These are phyloP conservation scores for Emergomyces pasteurianus DNA, from an alignment of 2,329 filamentous ascomycete genomes.

Conservation along the genomic window DNA sequence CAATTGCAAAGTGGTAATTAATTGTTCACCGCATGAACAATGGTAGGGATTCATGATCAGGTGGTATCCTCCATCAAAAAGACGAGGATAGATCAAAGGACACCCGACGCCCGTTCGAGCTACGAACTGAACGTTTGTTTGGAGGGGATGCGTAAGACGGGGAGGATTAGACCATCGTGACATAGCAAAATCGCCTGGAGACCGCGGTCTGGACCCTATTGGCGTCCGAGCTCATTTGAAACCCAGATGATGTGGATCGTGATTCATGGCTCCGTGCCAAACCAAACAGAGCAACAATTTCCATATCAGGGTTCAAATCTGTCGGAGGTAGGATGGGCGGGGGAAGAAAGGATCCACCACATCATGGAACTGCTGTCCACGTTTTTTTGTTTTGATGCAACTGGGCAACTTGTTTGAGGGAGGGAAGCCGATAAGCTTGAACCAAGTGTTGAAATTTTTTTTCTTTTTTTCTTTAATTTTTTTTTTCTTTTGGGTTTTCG, in stretches of 20 bases:
- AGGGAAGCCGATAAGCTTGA: background rate
- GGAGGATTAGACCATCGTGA: background rate
- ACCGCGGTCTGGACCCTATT: conserved; percentile 8
- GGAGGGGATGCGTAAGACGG: background rate
- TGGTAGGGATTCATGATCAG: background rate
- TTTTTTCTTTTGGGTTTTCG: no score
- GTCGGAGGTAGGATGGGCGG: conserved; percentile 5
- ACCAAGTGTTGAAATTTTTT: background rate
- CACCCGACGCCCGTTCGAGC: background rate
- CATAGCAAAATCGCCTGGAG: conserved; percentile 1
- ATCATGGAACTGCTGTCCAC: conserved; percentile 8
- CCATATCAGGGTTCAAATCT: conserved; percentile 19
- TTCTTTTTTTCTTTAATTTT: no score
- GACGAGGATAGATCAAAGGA: background rate
- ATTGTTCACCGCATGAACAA: background rate
- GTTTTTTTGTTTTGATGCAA: conserved; percentile 5
- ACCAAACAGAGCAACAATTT: conserved; percentile 35
- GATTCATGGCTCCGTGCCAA: conserved; percentile 16
- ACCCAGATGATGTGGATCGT: conserved; percentile 11
- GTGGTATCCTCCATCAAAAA: background rate
- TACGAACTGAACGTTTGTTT: background rate
- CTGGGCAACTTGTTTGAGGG: background rate
- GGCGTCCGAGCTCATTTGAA: conserved; percentile 10
- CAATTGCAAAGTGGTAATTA: background rate
- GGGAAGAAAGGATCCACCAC: conserved; percentile 8